Evolutionary conservation across 192 early-diverging fungal genomes (phyloP).

Genomic region (Coemansia sp.): DNA sequence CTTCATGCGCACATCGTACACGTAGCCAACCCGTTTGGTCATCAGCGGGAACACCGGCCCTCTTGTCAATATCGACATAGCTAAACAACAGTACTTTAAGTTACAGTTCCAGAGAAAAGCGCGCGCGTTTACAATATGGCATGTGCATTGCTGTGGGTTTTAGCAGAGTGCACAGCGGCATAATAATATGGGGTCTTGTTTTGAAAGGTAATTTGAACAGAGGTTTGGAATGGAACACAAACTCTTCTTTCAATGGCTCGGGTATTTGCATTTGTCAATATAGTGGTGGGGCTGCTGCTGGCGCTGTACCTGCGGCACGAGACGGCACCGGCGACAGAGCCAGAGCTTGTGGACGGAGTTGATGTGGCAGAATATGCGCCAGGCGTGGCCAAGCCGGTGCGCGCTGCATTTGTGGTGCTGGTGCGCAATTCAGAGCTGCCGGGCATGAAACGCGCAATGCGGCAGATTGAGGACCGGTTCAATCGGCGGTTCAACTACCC

Average conservation of each 20-base stretch:
- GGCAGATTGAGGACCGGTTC: constrained; percentile 77
- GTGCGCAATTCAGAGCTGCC: constrained; percentile 69
- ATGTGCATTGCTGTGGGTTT: no score
- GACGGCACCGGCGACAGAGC: neutral
- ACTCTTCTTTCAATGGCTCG: neutral
- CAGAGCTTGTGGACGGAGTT: constrained; percentile 9
- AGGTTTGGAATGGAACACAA: no score
- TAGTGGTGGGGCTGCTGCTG: constrained; percentile 30
- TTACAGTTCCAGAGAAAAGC: neutral
- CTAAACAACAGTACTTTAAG: neutral
- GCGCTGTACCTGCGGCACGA: constrained; percentile 5
- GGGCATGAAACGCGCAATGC: constrained; percentile 61
- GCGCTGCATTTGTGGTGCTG: constrained; percentile 75
- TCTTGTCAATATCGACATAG: neutral
- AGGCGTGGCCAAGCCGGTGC: constrained; percentile 29
- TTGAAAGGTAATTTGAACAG: no score
- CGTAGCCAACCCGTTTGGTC: constrained; percentile 43
- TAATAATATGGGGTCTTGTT: no score
- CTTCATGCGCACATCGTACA: constrained; percentile 64
- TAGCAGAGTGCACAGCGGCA: no score
- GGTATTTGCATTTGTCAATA: constrained; percentile 11
- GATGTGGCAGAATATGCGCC: constrained; percentile 19
- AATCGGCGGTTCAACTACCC: constrained; percentile 79
- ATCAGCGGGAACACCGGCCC: neutral
- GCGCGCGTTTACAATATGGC: no score